Conservation (phyloP, 768 basidiomycete genomes). For the Chlorophyllum brunneum region DNA sequence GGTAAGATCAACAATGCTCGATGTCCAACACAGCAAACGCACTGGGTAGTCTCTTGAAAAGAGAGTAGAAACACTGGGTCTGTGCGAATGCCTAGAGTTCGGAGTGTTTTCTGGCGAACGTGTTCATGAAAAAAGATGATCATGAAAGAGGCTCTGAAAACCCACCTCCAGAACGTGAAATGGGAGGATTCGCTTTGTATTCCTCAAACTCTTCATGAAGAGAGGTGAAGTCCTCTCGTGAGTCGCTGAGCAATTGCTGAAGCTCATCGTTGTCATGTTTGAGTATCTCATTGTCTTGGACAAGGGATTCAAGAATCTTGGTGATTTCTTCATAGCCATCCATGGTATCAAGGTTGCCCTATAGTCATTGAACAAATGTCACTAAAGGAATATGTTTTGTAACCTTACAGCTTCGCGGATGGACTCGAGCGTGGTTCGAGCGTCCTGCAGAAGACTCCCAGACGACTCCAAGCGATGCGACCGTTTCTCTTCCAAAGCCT, state of each 20-base stretch:
- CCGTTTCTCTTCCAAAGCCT: conserved; percentile 59
- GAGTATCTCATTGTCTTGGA: conserved; percentile 78
- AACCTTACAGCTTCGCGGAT: conserved; percentile 53
- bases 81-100: conserved; percentile 36
- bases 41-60: conserved; percentile 34
- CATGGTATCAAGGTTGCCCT: conserved; percentile 36
- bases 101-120: conserved; percentile 33
- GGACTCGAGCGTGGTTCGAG: conserved; percentile 57
- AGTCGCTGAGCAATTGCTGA: conserved; percentile 66
- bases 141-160: background rate
- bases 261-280: conserved; percentile 82
- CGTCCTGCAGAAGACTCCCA: conserved; percentile 63
- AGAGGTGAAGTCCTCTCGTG: conserved; percentile 69
- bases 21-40: conserved; percentile 1
- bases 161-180: conserved; percentile 40
- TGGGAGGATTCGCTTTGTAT: conserved; percentile 45
- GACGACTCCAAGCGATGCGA: conserved; percentile 59
- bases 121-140: background rate
- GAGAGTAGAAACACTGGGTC: conserved; percentile 41
- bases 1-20: background rate
- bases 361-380: conserved; percentile 21
- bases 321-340: conserved; percentile 58
- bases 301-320: conserved; percentile 76
- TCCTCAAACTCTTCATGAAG: conserved; percentile 78
- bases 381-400: background rate